Conservation (phyloP, 148 eudicot genomes). For the Vaccinium darrowii region DNA sequence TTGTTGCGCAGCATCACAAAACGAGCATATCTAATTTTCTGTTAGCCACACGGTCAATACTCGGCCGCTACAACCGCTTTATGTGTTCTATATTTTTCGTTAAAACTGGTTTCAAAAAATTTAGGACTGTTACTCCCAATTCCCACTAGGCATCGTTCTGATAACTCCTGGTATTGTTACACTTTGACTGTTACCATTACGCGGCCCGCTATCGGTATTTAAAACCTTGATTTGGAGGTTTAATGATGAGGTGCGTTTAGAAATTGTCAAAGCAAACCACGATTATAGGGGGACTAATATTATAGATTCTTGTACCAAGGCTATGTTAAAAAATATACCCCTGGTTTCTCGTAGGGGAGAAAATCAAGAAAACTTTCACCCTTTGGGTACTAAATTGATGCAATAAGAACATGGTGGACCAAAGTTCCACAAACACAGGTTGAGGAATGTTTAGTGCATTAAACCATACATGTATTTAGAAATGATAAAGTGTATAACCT, state of each 20-base stretch:
- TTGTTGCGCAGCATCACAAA: not conserved
- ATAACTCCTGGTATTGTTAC: not conserved
- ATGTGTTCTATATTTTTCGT: not conserved
- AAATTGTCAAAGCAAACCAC: not conserved
- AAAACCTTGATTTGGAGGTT: not conserved
- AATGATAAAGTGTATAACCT: slow-evolving; percentile 30
- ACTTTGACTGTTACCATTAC: not conserved
- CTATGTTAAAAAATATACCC: too few species aligned
- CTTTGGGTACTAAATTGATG: not conserved
- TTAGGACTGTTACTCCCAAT: not conserved
- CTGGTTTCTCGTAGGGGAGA: too few species aligned
- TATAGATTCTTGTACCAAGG: not conserved
- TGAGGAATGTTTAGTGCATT: not conserved
- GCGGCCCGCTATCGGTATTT: not conserved
- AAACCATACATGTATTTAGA: not conserved
- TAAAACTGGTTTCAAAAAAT: not conserved
- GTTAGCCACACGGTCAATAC: not conserved
- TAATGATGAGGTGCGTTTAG: not conserved
- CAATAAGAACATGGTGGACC: not conserved
- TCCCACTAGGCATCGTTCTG: not conserved
- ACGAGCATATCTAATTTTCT: too few species aligned
- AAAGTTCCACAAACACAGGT: not conserved
- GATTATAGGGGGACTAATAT: not conserved
- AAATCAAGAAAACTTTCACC: not conserved
- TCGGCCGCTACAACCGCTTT: not conserved